A percentile compares a stretch with the other conserved stretches of the same genome.
These are phyloP conservation scores for Lactarius hengduanensis DNA, from an alignment of 768 basidiomycete species.

Conservation along the genomic window DNA sequence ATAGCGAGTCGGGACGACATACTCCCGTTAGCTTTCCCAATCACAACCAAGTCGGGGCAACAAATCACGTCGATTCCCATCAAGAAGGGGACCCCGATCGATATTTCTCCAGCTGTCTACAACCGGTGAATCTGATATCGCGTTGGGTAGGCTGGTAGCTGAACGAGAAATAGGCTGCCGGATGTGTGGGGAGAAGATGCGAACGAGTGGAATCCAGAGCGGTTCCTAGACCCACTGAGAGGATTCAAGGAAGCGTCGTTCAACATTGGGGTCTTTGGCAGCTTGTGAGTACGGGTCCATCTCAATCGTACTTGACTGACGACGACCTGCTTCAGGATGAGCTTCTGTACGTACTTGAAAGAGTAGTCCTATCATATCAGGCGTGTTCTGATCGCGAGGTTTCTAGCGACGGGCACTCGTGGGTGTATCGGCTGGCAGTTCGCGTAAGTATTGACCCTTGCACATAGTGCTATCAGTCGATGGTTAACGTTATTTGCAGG, in stretches of 20 bases:
- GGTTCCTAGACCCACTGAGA: slow-evolving; percentile 9
- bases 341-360: slow-evolving; percentile 8
- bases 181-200: slow-evolving; percentile 19
- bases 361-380: neutral
- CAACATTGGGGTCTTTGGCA: slow-evolving; percentile 8
- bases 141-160: neutral
- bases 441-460: neutral
- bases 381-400: neutral
- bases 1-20: slow-evolving; percentile 5
- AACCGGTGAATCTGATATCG: slow-evolving; percentile 6
- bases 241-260: neutral
- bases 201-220: slow-evolving; percentile 12
- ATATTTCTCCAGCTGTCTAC: neutral
- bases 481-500: neutral
- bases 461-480: neutral
- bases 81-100: slow-evolving; percentile 10
- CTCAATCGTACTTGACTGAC: neutral
- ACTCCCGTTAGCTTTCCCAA: slow-evolving; percentile 14
- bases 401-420: slow-evolving; percentile 3
- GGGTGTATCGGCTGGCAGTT: slow-evolving; percentile 10
- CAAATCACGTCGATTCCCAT: slow-evolving; percentile 11
- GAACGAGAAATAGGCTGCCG: neutral
- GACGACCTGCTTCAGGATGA: slow-evolving; percentile 1
- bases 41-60: slow-evolving; percentile 16
- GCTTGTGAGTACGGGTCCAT: neutral